phyloP scores from a whole-genome alignment of 805 yeast species.

The Candida endomychidarum region DNA sequence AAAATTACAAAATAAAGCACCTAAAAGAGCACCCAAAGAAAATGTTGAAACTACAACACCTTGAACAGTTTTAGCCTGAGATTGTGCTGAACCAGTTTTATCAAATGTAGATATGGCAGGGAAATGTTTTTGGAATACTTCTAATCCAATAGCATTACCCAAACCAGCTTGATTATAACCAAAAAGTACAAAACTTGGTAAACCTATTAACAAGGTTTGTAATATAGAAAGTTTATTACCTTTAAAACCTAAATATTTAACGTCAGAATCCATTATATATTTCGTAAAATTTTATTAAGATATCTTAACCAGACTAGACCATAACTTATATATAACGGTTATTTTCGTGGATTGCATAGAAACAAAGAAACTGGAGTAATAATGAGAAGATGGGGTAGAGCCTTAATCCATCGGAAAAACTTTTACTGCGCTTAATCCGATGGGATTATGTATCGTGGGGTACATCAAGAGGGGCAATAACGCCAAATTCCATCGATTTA shows the following conservation, averaged over 20 bases:
- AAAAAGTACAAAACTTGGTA: conserved; percentile 7
- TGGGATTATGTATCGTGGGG: neutral
- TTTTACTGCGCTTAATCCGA: neutral
- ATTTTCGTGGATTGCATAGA: conserved; percentile 1
- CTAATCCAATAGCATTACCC: conserved; percentile 1
- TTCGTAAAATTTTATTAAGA: neutral
- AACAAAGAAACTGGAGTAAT: neutral
- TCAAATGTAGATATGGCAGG: conserved; percentile 3
- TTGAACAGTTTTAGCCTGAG: conserved; percentile 5
- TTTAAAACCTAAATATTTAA: conserved; percentile 3
- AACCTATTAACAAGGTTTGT: conserved; percentile 7
- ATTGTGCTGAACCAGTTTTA: neutral
- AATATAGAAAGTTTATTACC: conserved; percentile 2
- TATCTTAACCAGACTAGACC: neutral
- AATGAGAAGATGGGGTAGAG: neutral
- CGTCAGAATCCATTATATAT: neutral
- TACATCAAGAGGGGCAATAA: neutral
- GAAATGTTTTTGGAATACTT: conserved; percentile 7
- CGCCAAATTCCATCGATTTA: neutral
- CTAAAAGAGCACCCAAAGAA: conserved; percentile 8
- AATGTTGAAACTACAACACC: conserved; percentile 7
- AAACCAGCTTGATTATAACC: conserved; percentile 10
- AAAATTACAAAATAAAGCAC: conserved; percentile 20
- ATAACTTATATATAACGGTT: neutral
- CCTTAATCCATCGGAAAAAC: no score